Base-by-base conservation (phyloP, 352 stramenopile genomes). In the Phytophthora macrochlamydospora region DNA sequence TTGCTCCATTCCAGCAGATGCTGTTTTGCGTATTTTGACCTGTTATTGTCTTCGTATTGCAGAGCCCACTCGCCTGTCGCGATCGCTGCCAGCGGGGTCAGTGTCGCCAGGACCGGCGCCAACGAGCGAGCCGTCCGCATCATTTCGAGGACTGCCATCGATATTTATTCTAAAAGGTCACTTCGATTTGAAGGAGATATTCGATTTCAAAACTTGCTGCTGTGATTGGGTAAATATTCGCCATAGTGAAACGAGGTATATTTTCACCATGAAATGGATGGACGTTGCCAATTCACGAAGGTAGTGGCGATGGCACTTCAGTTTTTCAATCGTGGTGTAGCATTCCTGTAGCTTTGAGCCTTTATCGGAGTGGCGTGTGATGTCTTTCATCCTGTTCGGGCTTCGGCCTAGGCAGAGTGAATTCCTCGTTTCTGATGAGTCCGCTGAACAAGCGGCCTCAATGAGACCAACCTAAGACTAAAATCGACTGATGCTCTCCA, bases 371-470 rank as follows among this genome's bases (percentile, higher is more conserved):
- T 53, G 55, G 78, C 66, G 62, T 59, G 73, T 93, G 85, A 93
- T 93, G 83, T 91, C 58, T 73, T 91, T 93, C 83, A 92, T 81
- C 54, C 75, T 89, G 81, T 35, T 45, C 46, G 38, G 62, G 40
- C 64, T 65, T 70, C 46, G 52, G 66, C 64, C 51, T 71, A 46
- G 43, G 50, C 79, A 90, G 81, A 94, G 85, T 94, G 85, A 94
- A 94, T 94, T 94, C 86, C 86, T 94, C 86, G 86, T 92, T 94
- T 92, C 86, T 94, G 86, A 94, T 73, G 69, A 75, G 78, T 88
- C 77, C 86, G 83, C 86, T 94, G 86, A 68, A 86, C 73, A 93
- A 93, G 85, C 74, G 83, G 76, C 77, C 84, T 92, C 83, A 80
- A 75, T 94, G 86, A 92, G 86, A 92, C 86, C 76, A 94, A 90